Percentiles rank a stretch among this genome's conserved stretches.
Conservation (phyloP, 1,284 basidiomycete species). For the Ustilago bromivora region DNA sequence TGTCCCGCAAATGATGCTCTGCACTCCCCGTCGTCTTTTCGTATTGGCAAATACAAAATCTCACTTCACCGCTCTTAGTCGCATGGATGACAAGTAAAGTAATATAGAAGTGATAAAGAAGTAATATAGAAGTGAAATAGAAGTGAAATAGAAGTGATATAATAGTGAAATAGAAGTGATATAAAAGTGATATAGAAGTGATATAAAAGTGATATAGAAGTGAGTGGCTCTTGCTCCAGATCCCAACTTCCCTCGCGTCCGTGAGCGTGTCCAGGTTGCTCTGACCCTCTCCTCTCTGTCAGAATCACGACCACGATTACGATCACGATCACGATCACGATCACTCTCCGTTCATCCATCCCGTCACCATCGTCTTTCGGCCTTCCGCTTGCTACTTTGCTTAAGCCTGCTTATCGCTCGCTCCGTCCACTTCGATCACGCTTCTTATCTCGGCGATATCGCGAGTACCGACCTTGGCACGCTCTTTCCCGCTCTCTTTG, state of each 20-base stretch:
- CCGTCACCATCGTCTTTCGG: neutral
- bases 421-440: neutral
- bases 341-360: neutral
- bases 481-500: neutral
- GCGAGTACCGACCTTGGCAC: neutral
- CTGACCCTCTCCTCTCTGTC: neutral
- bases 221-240: no score
- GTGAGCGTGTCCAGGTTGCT: neutral
- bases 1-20: no score
- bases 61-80: neutral
- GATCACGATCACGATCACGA: neutral
- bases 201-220: no score
- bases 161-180: no score
- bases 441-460: neutral
- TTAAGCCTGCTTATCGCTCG: conserved; percentile 1
- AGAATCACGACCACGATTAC: neutral
- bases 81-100: no score
- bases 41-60: conserved; percentile 2
- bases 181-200: no score
- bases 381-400: neutral
- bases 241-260: no score
- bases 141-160: no score
- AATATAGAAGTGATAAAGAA: no score
- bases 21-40: neutral
- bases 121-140: no score